phyloP scores from a whole-genome alignment of 2,329 filamentous ascomycete species.

The Trichoderma gracile region DNA sequence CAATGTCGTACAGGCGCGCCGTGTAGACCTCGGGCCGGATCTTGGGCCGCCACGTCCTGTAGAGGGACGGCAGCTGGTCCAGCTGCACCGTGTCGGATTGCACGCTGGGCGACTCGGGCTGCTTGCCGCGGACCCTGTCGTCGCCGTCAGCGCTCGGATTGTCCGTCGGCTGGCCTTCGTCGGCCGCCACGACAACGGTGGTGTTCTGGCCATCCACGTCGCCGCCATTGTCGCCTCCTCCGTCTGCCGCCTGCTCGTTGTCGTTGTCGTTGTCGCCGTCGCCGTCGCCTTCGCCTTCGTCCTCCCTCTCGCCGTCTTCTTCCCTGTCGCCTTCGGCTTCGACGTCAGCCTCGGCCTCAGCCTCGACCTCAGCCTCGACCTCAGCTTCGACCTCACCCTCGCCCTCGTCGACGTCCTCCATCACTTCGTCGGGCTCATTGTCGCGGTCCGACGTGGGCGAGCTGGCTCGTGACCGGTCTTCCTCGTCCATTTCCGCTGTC shows the following conservation, averaged over 20 bases:
- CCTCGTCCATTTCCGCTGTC: conserved; percentile 37
- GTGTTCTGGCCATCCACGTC: conserved; percentile 42
- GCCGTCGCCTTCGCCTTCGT: conserved; percentile 51
- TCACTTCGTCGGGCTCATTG: conserved; percentile 57
- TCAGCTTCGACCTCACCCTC: conserved; percentile 52
- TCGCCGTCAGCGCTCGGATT: conserved; percentile 26
- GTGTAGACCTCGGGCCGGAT: conserved; percentile 77
- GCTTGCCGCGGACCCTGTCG: conserved; percentile 26
- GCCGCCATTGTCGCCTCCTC: conserved; percentile 32
- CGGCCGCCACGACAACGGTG: conserved; percentile 31
- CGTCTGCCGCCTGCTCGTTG: conserved; percentile 36
- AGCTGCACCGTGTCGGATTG: conserved; percentile 36
- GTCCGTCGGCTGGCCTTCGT: conserved; percentile 31
- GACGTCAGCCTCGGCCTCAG: conserved; percentile 41
- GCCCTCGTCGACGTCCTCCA: conserved; percentile 52
- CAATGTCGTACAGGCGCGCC: conserved; percentile 86
- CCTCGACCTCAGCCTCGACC: conserved; percentile 45
- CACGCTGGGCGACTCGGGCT: conserved; percentile 11
- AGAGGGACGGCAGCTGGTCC: conserved; percentile 26
- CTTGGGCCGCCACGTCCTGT: conserved; percentile 50
- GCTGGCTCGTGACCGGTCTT: conserved; percentile 38
- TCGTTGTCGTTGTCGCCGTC: conserved; percentile 41
- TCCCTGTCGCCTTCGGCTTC: conserved; percentile 41
- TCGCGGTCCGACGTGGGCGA: conserved; percentile 40
- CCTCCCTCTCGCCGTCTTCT: conserved; percentile 49